Base-by-base conservation (phyloP, 75 land plant species). In the Picea glauca region DNA sequence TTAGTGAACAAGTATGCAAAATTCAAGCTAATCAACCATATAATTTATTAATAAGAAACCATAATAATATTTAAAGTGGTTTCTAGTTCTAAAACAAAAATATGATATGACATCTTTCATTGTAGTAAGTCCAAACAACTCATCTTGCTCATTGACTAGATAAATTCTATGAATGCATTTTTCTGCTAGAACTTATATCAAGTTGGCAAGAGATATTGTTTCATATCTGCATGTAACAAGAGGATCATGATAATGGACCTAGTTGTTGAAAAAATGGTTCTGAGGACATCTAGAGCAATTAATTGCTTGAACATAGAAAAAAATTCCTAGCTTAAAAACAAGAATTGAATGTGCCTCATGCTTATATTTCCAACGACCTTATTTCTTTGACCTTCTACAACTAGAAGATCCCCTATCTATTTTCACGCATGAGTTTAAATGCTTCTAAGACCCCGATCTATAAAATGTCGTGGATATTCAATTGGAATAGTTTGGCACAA, bases 51-150 rank as follows among this genome's bases (percentile, higher is more conserved):
- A 74, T 20, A 88, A 65, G 66, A 82, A 81, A 7, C 88, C 88
- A 68, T 89, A 86, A 81, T 95, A 87, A 76, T 86, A 79, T 15
- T 92, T 87, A 43, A 88, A 89, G 77, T 89, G 85, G 54, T 91
- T 79, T 4, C 85, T 82, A 2, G 98, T 63, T 93, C 94, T 33
- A 60, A 75, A 11, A 96, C 88, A 96, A 96, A 96, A 96, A 81
- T 96, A 96, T 23, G 91, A 84, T 54, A 96, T 96, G 14, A 92
- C 93, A 85, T 96, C 94, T 68, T 96, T 85, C 60, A 94, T 87
- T 13, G 94, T 96, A 14, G 92, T 85, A 13, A 96, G 91, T 5
- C 98, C 98, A 30, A 81, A 23, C 31, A 93, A 82, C 62, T 86
- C 91, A 64, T 77, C 76, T 20, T 83, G 85, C 4, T 84, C 80